Base-by-base conservation (phyloP, 495 filamentous ascomycete species). In the Terfezia boudieri region DNA sequence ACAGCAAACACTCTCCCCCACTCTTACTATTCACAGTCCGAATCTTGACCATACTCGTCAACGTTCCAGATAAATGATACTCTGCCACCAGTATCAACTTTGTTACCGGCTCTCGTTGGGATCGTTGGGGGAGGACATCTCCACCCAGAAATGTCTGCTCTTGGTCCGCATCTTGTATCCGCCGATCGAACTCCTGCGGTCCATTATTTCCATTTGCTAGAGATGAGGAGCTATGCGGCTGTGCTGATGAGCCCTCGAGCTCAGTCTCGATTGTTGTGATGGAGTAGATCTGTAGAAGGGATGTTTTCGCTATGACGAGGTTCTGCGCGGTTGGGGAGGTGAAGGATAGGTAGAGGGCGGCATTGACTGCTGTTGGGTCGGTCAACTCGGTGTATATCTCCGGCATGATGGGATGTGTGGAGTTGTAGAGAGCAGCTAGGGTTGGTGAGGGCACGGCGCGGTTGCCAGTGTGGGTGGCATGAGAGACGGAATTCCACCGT, bases 351-450 rank as follows among this genome's bases (percentile, higher is more conserved):
- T 73, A 74, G 61, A 96, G 66, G 37, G 89, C 84, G 70, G 94
- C 83, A 55, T 86, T 86, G 63, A 99, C 85, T 60, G 86, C 86
- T 61, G 86, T 92, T 20, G 90, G 86, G 69, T 90, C 81, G 60
- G 85, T 77, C 63, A 99, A 70, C 73, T 95, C 87, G 58, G 84
- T 86, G 71, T 95, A 96, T 71, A 65, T 63, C 58, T 65, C 63
- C 11, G 63, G 63, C 63, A 65, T 65, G 26, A 32, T 32, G 26
- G 7, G 26, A 20, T 20, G 20, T 20, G 20, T 20, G 20, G 20
- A 32, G 7, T 32, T 32, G 26, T 32, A 32, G 26, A 32, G 26
- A 32, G 7, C 26, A 7, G 26, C 26, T 32, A 32, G 26, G 26
- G 26, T 32, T 32, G 26, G 26, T 32, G 26, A 32, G 26, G 26